A percentile compares a stretch with the other conserved stretches of the same genome.
phyloP scores from a whole-genome alignment of 352 stramenopile genomes.

The Achlya hypogyna region DNA sequence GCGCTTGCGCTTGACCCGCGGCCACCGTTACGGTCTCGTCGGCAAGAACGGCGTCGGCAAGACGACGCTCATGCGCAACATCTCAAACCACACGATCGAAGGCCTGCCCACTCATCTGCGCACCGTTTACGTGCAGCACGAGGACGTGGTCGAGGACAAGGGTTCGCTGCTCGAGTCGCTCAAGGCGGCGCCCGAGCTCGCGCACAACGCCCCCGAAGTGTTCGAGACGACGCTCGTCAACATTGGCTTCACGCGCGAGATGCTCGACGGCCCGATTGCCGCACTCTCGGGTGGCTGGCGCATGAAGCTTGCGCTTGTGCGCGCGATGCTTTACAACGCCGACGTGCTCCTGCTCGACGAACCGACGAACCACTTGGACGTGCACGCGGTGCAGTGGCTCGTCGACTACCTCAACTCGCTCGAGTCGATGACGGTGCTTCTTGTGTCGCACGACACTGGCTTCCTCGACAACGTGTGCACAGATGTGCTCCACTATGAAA shows the following conservation, averaged over 20 bases:
- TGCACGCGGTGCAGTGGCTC: conserved; percentile 96
- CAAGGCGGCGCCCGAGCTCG: conserved; percentile 55
- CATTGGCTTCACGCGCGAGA: conserved; percentile 91
- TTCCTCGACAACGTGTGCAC: conserved; percentile 96
- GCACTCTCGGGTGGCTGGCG: conserved; percentile 92
- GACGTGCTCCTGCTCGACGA: conserved; percentile 94
- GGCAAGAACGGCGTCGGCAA: conserved; percentile 96
- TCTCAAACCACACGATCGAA: conserved; percentile 86
- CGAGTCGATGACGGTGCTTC: conserved; percentile 90
- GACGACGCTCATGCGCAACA: conserved; percentile 90
- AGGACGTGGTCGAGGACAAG: conserved; percentile 90
- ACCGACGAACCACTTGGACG: conserved; percentile 93
- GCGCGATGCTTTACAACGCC: conserved; percentile 91
- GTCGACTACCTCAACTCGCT: conserved; percentile 95
- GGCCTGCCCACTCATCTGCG: conserved; percentile 86
- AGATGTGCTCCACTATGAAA: conserved; percentile 94
- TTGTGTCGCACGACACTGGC: conserved; percentile 95
- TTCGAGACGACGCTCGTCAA: conserved; percentile 76
- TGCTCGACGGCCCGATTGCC: conserved; percentile 89
- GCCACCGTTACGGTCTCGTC: conserved; percentile 93
- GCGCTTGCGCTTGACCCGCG: conserved; percentile 89
- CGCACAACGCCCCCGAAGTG: conserved; percentile 56
- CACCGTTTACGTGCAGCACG: conserved; percentile 95
- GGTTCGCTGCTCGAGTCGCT: conserved; percentile 60
- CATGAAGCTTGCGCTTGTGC: conserved; percentile 95